Evolutionary conservation across 495 filamentous ascomycete genomes (phyloP), one percentile per base, ranked within the genome.

Genomic region (Cercophora samala): DNA sequence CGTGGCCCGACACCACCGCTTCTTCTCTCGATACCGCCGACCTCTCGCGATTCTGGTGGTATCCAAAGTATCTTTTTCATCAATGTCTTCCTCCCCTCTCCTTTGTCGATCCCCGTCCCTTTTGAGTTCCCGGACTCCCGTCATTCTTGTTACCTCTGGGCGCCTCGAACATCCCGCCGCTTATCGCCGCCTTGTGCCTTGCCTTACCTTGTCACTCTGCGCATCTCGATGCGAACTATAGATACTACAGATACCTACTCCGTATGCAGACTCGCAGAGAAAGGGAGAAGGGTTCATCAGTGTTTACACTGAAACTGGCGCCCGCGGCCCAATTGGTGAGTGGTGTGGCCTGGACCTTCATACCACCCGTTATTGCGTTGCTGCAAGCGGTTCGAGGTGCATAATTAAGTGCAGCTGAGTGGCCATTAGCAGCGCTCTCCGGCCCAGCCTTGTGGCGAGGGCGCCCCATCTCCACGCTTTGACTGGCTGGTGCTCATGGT

Each of bases 381-480:
- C 69, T 68, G 66, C 67, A 70, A 69, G 68, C 74, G 69, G 73
- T 68, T 72, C 67, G 69, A 70, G 67, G 52, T 74, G 71, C 70
- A 73, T 74, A 68, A 70, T 71, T 71, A 56, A 71, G 70, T 66
- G 66, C 68, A 72, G 69, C 69, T 66, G 68, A 69, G 67, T 72
- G 72, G 69, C 70, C 70, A 71, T 65, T 58, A 55, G 66, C 32
- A 70, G 63, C 65, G 63, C 70, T 61, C 25, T 54, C 60, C 64
- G 64, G 68, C 62, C 65, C 73, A 76, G 74, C 73, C 73, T 70
- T 75, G 72, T 72, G 72, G 71, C 67, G 68, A 70, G 54, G 71
- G 58, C 62, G 58, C 58, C 60, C 37, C 60, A 42, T 58, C 26
- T 51, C 21, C 24, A 46, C 63, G 70, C 65, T 70, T 66, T 68